Conservation (phyloP, 345 rosid species). For the Populus alba region DNA sequence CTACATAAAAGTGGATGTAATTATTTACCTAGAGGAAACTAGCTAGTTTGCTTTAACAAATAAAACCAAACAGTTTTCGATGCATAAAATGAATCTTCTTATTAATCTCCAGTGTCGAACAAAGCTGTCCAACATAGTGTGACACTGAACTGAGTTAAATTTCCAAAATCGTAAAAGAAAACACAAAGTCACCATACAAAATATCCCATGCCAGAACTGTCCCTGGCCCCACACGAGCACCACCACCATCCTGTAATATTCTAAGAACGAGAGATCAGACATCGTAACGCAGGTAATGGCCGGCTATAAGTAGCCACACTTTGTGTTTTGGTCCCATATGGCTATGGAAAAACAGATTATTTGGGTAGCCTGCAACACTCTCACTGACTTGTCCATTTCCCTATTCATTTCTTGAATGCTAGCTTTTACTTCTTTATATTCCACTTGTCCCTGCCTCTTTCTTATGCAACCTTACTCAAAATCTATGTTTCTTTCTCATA, state of each 20-base stretch:
- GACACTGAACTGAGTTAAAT: constrained; percentile 3
- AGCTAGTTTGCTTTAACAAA: no score
- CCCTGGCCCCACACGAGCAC: constrained; percentile 40
- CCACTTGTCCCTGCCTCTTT: constrained; percentile 25
- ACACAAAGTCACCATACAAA: not conserved
- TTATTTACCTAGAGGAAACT: no score
- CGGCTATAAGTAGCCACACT: constrained; percentile 12
- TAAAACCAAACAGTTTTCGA: not conserved
- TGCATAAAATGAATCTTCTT: not conserved
- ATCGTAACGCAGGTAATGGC: constrained; percentile 16
- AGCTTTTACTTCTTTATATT: constrained; percentile 18
- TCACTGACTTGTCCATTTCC: constrained; percentile 15
- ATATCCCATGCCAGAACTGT: constrained; percentile 26
- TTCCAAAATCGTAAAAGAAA: constrained; percentile 2
- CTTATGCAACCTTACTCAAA: not conserved
- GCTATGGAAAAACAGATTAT: constrained; percentile 3
- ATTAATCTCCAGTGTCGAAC: not conserved
- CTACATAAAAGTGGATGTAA: no score
- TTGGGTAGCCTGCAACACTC: constrained; percentile 20
- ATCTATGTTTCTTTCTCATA: not conserved
- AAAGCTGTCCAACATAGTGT: constrained; percentile 7
- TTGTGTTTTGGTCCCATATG: constrained; percentile 5
- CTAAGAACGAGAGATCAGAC: constrained; percentile 12
- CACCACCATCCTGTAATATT: not conserved
- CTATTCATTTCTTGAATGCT: constrained; percentile 3